Evolutionary conservation across 1,284 basidiomycete species (phyloP).

Genomic region (Trichosporon faecale): DNA sequence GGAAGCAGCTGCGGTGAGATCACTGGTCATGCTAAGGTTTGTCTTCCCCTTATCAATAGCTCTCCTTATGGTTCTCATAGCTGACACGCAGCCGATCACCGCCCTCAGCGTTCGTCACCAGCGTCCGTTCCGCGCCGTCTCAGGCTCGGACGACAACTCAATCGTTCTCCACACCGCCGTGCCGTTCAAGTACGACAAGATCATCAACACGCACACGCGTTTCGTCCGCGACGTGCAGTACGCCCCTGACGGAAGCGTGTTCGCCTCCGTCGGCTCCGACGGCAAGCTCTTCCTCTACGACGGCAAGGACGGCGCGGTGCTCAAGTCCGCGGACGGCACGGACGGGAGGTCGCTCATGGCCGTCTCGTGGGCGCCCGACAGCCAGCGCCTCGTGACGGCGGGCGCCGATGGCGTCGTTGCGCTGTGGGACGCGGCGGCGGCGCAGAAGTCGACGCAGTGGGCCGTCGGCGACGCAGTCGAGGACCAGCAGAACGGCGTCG

Average conservation of each 20-base stretch:
- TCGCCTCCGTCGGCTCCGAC: conserved; percentile 89
- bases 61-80: background rate
- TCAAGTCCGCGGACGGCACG: conserved; percentile 63
- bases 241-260: conserved; percentile 73
- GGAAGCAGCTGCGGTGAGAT: conserved; percentile 93
- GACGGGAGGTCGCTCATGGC: conserved; percentile 64
- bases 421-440: conserved; percentile 77
- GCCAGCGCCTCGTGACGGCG: conserved; percentile 70
- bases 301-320: conserved; percentile 79
- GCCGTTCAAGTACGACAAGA: conserved; percentile 86
- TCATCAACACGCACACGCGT: conserved; percentile 84
- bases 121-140: conserved; percentile 86
- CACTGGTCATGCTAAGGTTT: conserved; percentile 82
- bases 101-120: conserved; percentile 85
- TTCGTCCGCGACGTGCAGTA: conserved; percentile 92
- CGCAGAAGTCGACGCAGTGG: conserved; percentile 67
- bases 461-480: conserved; percentile 65
- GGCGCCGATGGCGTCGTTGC: conserved; percentile 86
- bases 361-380: conserved; percentile 71
- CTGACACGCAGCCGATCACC: conserved; percentile 65
- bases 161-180: conserved; percentile 75
- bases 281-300: conserved; percentile 86
- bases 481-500: conserved; percentile 82
- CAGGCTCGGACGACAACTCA: conserved; percentile 75
- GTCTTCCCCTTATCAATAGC: conserved; percentile 2